Percentiles rank a stretch among this genome's conserved stretches.
Evolutionary conservation across 345 rosid genomes (phyloP).

Genomic region (Firmiana major): DNA sequence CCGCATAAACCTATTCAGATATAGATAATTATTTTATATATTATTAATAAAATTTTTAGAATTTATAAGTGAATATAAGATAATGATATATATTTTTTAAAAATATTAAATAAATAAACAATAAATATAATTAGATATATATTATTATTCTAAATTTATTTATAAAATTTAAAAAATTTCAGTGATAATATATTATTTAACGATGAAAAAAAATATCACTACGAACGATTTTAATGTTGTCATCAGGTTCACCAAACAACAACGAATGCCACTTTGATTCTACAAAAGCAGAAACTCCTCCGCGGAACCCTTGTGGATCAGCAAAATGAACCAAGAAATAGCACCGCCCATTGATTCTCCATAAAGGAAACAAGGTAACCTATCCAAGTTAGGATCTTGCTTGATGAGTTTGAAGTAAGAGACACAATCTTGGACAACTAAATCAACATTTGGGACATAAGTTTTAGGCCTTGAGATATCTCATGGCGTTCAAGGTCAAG

Average conservation of each 20-base stretch:
- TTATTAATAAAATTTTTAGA: too few relatives aligned
- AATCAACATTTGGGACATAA: constrained; percentile 64
- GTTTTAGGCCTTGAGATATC: constrained; percentile 58
- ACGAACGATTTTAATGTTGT: constrained; percentile 62
- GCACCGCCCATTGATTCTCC: too few relatives aligned
- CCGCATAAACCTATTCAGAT: not conserved
- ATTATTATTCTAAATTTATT: too few relatives aligned
- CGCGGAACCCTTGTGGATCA: too few relatives aligned
- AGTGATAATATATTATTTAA: constrained; percentile 58
- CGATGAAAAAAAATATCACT: constrained; percentile 58
- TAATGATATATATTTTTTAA: too few relatives aligned
- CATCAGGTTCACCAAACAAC: constrained; percentile 82
- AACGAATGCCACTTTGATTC: constrained; percentile 88
- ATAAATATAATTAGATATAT: too few relatives aligned
- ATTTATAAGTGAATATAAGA: too few relatives aligned
- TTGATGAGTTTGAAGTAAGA: constrained; percentile 50
- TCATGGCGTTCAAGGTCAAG: constrained; percentile 90
- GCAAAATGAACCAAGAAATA: too few relatives aligned
- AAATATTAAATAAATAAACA: too few relatives aligned
- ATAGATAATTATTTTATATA: too few relatives aligned
- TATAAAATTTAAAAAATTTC: too few relatives aligned
- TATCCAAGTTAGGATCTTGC: constrained; percentile 31
- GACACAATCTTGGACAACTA: constrained; percentile 55
- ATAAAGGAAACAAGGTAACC: constrained; percentile 59
- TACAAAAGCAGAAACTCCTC: too few relatives aligned